Base-by-base conservation (phyloP, 306 rosid species). In the Vachellia pachyceras region DNA sequence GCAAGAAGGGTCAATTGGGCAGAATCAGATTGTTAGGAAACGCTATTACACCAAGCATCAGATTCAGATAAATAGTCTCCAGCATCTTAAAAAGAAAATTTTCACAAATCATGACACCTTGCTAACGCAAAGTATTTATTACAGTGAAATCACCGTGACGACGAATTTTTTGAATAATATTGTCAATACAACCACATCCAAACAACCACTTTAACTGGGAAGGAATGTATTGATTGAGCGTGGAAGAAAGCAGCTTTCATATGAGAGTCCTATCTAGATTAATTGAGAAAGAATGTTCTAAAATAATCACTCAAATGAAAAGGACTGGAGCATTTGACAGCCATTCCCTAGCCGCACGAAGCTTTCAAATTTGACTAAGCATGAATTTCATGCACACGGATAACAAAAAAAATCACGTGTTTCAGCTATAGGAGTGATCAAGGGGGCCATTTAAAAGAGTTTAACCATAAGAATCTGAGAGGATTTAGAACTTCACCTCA, bases 401-500 rank as follows among this genome's bases (percentile, higher is more conserved):
- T 80, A 39, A 75, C 84, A 81, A 67, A 79, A 84, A 81, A 22
- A 36, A 44, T 76, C 44, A 80, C 33, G 25, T 60, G 73, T 57
- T 79, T 84, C 83, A 76, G 20, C 73, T 63, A 65, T 76, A 82
- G 35, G 64, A 77, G 36, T 82, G 67, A 77, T 49, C 55, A 39
- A 82, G 70, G 80, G 82, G 84, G 52, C 23, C 77, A 75, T 75
- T 79, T 79, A 54, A 75, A 82, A 69, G 15, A 69, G 82, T 85
- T 72, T 63, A 85, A 73, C 72, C 83, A 73, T 23, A 77, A 64
- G 42, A 75, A 83, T 33, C 55, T 76, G 78, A 35, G 18, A 76
- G 76, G 29, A 77, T 73, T 82, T 77, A 82, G 88, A 76, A 85
- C 77, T 85, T 85, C 87, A 87, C 81, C 88, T 87, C 78, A 87